These are phyloP conservation scores for Tetracentron sinense DNA, from an alignment of 164 flowering plant species.

Conservation along the genomic window DNA sequence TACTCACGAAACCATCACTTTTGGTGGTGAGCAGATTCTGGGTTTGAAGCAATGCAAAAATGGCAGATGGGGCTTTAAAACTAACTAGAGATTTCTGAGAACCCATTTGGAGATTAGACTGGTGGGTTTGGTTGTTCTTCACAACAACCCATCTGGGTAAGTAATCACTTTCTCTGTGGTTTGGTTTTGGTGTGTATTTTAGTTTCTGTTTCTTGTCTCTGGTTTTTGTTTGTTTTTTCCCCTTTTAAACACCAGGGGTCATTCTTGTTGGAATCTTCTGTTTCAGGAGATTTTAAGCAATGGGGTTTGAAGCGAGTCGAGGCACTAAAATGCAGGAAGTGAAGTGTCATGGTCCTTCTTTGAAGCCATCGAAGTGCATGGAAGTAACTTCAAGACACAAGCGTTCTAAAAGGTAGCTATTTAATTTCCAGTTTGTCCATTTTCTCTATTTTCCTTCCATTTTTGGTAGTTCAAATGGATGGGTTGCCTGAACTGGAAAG, in stretches of 20 bases:
- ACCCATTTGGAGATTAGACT: conserved; percentile 18
- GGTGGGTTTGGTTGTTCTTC: conserved; percentile 29
- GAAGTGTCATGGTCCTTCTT: conserved; percentile 28
- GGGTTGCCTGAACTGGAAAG: neutral
- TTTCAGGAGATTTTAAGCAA: conserved; percentile 18
- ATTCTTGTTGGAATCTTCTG: conserved; percentile 26
- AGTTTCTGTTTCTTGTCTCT: conserved; percentile 15
- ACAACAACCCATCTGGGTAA: conserved; percentile 22
- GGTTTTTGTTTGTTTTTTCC: conserved; percentile 5
- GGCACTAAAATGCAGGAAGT: conserved; percentile 26
- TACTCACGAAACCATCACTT: conserved; percentile 5
- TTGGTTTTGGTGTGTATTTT: conserved; percentile 12
- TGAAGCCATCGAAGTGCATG: conserved; percentile 30
- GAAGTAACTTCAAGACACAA: conserved; percentile 38
- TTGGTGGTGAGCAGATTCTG: neutral
- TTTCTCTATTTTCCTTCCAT: neutral
- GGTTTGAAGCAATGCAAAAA: conserved; percentile 16
- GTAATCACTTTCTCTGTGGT: conserved; percentile 5
- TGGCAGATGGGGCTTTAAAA: conserved; percentile 20
- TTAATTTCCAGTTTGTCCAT: neutral
- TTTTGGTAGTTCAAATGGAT: neutral
- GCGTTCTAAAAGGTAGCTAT: conserved; percentile 44
- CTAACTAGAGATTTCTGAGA: conserved; percentile 9
- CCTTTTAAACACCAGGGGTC: no score
- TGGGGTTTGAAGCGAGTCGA: conserved; percentile 22